phyloP scores from a whole-genome alignment of 2,329 filamentous ascomycete genomes.

The Pochonia chlamydosporia region DNA sequence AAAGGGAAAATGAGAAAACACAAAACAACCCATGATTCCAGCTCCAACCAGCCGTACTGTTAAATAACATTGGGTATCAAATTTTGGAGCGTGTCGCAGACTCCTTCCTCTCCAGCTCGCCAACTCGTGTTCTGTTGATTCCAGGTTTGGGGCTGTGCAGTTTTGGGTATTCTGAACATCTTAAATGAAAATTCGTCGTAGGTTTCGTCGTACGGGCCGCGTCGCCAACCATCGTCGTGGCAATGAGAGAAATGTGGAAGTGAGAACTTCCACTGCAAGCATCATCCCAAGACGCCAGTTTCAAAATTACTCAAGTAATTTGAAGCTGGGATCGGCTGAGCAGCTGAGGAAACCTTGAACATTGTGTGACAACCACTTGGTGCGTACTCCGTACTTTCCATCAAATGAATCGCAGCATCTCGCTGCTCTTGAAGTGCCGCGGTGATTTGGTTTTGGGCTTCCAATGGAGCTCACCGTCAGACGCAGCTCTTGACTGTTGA shows the following conservation, averaged over 20 bases:
- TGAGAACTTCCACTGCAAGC: no score
- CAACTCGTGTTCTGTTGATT: slow-evolving; percentile 1
- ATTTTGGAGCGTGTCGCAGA: not conserved
- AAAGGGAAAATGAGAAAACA: not conserved
- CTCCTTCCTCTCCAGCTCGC: not conserved
- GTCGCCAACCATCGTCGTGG: no score
- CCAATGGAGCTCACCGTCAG: slow-evolving; percentile 12
- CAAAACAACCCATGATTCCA: not conserved
- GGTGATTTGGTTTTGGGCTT: not conserved
- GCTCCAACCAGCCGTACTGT: not conserved
- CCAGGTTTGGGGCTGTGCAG: slow-evolving; percentile 5
- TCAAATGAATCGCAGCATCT: slow-evolving; percentile 8
- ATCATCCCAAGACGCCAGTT: no score
- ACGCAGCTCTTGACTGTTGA: slow-evolving; percentile 21
- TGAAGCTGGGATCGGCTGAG: no score
- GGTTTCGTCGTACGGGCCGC: not conserved
- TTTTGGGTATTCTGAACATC: not conserved
- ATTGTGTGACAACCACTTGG: no score
- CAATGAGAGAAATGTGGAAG: no score
- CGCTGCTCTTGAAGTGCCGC: slow-evolving; percentile 8
- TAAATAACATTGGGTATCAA: not conserved
- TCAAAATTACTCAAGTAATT: no score
- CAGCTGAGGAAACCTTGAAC: no score
- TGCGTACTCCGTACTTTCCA: no score
- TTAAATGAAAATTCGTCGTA: not conserved